Evolutionary conservation across 116 monocot species (phyloP).

Genomic region (Trichopus zeylanicus): DNA sequence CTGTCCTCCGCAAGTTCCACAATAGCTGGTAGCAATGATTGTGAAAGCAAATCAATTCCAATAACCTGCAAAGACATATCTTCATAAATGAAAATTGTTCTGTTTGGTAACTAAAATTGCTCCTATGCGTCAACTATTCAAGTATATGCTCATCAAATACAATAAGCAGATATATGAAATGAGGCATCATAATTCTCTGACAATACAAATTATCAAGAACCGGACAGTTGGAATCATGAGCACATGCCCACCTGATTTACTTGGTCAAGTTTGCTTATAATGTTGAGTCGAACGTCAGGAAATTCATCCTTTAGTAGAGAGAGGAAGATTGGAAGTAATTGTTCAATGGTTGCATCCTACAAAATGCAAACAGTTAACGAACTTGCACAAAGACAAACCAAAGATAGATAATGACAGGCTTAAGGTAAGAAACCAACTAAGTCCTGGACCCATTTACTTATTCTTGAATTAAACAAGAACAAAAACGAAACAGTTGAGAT

Average conservation of each 20-base stretch:
- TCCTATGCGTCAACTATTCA: not conserved
- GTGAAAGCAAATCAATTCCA: constrained; percentile 76
- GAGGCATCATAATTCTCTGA: too few species aligned
- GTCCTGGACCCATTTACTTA: not conserved
- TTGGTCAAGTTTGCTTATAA: constrained; percentile 74
- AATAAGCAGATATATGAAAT: too few species aligned
- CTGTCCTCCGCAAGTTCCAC: constrained; percentile 85
- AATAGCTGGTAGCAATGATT: constrained; percentile 76
- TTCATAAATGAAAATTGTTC: not conserved
- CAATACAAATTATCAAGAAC: too few species aligned
- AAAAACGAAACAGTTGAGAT: too few species aligned
- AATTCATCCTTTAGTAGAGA: constrained; percentile 64
- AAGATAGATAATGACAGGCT: not conserved
- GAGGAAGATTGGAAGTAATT: constrained; percentile 64
- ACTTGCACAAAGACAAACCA: not conserved
- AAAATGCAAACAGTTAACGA: not conserved
- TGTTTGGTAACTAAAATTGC: not conserved
- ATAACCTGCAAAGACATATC: constrained; percentile 51
- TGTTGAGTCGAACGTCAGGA: constrained; percentile 66
- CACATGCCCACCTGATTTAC: constrained; percentile 46
- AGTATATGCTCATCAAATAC: too few species aligned
- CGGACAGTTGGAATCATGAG: not conserved
- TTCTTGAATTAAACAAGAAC: not conserved
- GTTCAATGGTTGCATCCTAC: constrained; percentile 61
- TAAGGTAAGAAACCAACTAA: not conserved